These are phyloP conservation scores for Chalciporus sphaerocephalus DNA, from an alignment of 768 basidiomycete genomes.

Conservation along the genomic window DNA sequence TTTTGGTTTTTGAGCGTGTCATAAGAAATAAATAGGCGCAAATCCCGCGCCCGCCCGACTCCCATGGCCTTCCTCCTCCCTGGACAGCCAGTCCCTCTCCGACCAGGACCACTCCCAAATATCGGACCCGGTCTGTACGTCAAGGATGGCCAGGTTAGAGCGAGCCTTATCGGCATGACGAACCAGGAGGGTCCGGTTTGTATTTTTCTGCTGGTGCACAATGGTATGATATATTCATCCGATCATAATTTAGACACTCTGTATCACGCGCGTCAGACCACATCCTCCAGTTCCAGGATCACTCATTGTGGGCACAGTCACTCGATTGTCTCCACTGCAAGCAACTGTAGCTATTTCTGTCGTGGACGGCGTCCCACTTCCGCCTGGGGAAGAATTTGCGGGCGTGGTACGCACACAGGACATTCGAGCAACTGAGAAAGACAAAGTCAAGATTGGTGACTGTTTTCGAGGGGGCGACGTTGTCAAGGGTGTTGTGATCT, in stretches of 20 bases:
- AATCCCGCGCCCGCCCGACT: constrained; percentile 22
- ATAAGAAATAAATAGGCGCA: constrained; percentile 24
- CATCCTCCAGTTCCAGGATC: constrained; percentile 72
- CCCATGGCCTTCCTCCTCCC: constrained; percentile 52
- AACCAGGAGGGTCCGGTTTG: constrained; percentile 62
- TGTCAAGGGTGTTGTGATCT: constrained; percentile 82
- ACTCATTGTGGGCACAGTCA: constrained; percentile 77
- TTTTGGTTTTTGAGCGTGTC: constrained; percentile 32
- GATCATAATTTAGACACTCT: constrained; percentile 43
- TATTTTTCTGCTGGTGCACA: constrained; percentile 31
- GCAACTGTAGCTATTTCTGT: constrained; percentile 80
- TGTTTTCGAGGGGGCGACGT: constrained; percentile 93
- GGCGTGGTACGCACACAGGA: constrained; percentile 88
- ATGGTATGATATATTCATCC: constrained; percentile 12
- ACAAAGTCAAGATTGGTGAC: constrained; percentile 82
- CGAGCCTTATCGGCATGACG: constrained; percentile 67
- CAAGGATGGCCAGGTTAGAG: constrained; percentile 59
- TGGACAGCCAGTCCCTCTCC: constrained; percentile 68
- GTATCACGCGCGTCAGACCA: constrained; percentile 62
- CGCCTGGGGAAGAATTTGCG: constrained; percentile 80
- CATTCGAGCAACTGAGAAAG: constrained; percentile 85
- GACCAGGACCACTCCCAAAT: constrained; percentile 50
- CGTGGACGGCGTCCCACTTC: constrained; percentile 81
- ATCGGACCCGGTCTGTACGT: constrained; percentile 65
- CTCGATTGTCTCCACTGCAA: constrained; percentile 78